Evolutionary conservation across 1,139 yeast genomes (phyloP).

Genomic region (Lodderomyces metapsilosis): DNA sequence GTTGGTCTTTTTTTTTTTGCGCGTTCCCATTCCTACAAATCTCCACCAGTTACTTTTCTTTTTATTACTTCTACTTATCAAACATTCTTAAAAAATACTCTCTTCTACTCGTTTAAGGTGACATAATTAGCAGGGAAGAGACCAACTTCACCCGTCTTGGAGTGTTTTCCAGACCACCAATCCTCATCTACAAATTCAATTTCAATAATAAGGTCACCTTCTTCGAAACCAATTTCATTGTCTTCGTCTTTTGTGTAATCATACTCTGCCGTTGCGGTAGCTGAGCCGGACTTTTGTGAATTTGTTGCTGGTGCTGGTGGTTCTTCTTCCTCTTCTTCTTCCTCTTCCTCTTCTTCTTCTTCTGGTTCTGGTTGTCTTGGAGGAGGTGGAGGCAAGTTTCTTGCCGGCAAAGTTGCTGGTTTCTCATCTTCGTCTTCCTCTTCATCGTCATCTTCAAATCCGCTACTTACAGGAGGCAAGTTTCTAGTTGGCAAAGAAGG

Average conservation of each 20-base stretch:
- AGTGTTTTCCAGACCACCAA: conserved; percentile 90
- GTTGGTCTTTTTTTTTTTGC: conserved; percentile 1
- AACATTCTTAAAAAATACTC: too few relatives aligned
- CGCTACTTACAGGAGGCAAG: conserved; percentile 21
- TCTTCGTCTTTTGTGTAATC: conserved; percentile 75
- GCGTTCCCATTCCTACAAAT: too few relatives aligned
- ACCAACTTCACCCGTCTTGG: conserved; percentile 67
- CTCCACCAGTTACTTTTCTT: too few relatives aligned
- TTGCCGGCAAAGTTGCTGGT: conserved; percentile 15
- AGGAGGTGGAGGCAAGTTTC: conserved; percentile 20
- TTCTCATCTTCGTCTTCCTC: conserved; percentile 19
- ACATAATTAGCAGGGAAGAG: conserved; percentile 93
- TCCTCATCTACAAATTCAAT: conserved; percentile 91
- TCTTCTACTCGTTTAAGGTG: conserved; percentile 26
- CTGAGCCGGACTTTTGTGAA: conserved; percentile 54
- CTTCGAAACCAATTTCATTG: conserved; percentile 79
- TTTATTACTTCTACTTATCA: too few relatives aligned
- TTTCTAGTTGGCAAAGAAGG: conserved; percentile 18
- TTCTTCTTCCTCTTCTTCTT: conserved; percentile 25
- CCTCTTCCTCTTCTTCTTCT: conserved; percentile 28
- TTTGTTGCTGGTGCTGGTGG: conserved; percentile 46
- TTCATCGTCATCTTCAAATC: conserved; percentile 17
- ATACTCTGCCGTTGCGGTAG: conserved; percentile 64
- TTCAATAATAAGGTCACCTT: conserved; percentile 77
- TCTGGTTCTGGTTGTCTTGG: conserved; percentile 16